A percentile compares a stretch with the other conserved stretches of the same genome.
These are phyloP conservation scores for Grosmannia clavigera DNA, from an alignment of 2,329 filamentous ascomycete genomes.

Conservation along the genomic window DNA sequence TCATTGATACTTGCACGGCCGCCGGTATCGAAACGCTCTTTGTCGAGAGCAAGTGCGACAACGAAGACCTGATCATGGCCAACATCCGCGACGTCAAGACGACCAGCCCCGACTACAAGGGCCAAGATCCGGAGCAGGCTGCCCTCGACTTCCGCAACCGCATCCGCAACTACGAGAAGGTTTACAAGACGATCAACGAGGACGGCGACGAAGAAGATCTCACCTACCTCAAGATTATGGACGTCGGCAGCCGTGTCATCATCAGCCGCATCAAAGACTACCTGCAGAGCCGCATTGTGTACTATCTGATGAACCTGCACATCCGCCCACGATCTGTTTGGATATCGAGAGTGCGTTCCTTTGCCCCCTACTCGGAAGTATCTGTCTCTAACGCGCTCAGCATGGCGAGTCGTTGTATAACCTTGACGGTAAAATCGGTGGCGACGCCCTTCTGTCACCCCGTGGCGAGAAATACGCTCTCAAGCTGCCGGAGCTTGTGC, in stretches of 20 bases:
- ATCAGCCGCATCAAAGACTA: conserved; percentile 98
- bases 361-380: neutral
- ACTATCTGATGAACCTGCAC: conserved; percentile 97
- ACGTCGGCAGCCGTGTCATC: conserved; percentile 90
- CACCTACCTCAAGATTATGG: conserved; percentile 95
- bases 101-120: conserved; percentile 85
- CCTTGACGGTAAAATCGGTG: conserved; percentile 79
- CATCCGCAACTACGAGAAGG: conserved; percentile 94
- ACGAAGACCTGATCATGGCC: conserved; percentile 92
- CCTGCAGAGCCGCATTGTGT: conserved; percentile 88
- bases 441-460: conserved; percentile 74
- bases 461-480: conserved; percentile 80
- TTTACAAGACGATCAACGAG: conserved; percentile 86
- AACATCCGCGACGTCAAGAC: conserved; percentile 98
- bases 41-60: conserved; percentile 93
- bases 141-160: conserved; percentile 86
- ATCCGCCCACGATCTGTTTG: conserved; percentile 95
- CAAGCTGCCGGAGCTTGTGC: conserved; percentile 73
- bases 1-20: conserved; percentile 62
- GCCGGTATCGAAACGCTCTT: conserved; percentile 84
- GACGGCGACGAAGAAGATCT: conserved; percentile 67
- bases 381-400: conserved; percentile 26
- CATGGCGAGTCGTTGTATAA: conserved; percentile 95
- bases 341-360: conserved; percentile 68
- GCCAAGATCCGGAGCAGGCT: conserved; percentile 84